Conservation (phyloP, 495 filamentous ascomycete genomes). For the Penicillium egyptiacum region DNA sequence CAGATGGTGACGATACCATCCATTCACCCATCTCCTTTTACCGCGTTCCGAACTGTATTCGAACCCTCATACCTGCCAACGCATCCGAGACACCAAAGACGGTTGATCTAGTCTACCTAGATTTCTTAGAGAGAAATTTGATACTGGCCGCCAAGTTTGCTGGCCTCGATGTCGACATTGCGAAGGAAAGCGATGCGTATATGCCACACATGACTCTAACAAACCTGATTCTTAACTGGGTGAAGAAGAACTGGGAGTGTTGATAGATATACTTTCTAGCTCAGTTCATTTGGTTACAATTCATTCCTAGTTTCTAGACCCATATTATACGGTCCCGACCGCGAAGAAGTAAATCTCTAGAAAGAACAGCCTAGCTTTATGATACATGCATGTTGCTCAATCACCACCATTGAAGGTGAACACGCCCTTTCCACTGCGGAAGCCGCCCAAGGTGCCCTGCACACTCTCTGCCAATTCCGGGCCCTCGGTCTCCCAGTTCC, state of each 20-base stretch:
- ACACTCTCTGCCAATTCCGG: conserved; percentile 61
- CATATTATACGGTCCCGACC: neutral
- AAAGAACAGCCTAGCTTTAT: neutral
- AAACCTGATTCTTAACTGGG: conserved; percentile 72
- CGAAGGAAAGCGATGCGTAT: conserved; percentile 58
- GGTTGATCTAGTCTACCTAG: conserved; percentile 86
- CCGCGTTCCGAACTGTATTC: conserved; percentile 77
- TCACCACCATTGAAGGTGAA: conserved; percentile 70
- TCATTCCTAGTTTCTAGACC: neutral
- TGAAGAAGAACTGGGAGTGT: conserved; percentile 72
- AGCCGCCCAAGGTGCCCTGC: conserved; percentile 76
- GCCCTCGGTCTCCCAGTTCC: conserved; percentile 76
- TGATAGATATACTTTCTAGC: conserved; percentile 11
- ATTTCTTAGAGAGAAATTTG: conserved; percentile 83
- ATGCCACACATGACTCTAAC: conserved; percentile 68
- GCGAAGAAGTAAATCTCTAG: neutral
- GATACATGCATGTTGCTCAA: conserved; percentile 15
- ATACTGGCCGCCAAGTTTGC: conserved; percentile 68
- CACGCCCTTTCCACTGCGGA: conserved; percentile 80
- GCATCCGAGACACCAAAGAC: conserved; percentile 51
- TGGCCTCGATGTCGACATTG: conserved; percentile 58
- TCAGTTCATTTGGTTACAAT: neutral
- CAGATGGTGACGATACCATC: conserved; percentile 89
- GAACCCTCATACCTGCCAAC: conserved; percentile 59
- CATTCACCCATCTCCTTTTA: conserved; percentile 75